Evolutionary conservation across 2,329 filamentous ascomycete species (phyloP), one percentile per base, ranked within the genome.

Genomic region (Phyllosticta paracitricarpa): DNA sequence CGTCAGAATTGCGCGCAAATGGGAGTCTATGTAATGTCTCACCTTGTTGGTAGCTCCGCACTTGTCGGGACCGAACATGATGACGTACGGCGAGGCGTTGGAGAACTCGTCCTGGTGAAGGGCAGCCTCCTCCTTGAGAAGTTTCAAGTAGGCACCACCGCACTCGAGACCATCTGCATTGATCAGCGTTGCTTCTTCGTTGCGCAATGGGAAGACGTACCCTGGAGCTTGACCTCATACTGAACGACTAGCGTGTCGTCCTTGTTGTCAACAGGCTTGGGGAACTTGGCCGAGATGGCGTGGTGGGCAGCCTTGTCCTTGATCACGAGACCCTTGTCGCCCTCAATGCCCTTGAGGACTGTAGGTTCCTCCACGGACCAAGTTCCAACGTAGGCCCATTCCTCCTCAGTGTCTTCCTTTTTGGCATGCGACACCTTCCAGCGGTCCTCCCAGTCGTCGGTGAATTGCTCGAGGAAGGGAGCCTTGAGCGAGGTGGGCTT

Each of bases 41-140:
- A 95, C 89, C 88, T 97, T 97, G 88, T 99, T 99, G 78, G 91
- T 97, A 75, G 91, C 85, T 77, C 94, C 94, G 77, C 94, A 99
- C 88, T 97, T 97, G 83, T 99, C 94, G 70, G 94, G 94, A 68
- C 94, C 94, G 75, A 99, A 99, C 94, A 99, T 99, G 84, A 99
- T 96, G 69, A 99, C 89, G 75, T 99, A 99, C 56, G 94, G 94
- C 53, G 93, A 96, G 64, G 88, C 86, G 80, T 99, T 97, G 77
- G 89, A 91, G 82, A 99, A 99, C 82, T 99, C 94, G 67, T 97
- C 93, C 71, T 90, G 86, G 81, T 96, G 91, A 70, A 99, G 91
- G 76, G 90, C 89, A 82, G 93, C 92, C 84, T 94, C 97, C 75
- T 99, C 92, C 70, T 95, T 89, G 68, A 99, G 89, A 68, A 99